Conservation (phyloP, 352 stramenopile genomes). For the Phytophthora lateralis region DNA sequence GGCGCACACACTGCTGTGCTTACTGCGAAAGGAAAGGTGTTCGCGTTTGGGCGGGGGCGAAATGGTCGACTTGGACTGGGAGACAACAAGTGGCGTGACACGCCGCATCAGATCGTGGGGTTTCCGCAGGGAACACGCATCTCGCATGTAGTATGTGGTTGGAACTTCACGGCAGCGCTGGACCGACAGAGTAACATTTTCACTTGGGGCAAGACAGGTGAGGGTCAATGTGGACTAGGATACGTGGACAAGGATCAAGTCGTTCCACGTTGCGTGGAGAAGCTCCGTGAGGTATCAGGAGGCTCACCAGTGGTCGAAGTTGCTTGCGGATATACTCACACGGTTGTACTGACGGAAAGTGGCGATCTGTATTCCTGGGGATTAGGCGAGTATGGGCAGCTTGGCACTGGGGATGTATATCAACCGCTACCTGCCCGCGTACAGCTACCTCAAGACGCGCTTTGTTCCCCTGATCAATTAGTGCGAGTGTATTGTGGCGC, state of each 20-base stretch:
- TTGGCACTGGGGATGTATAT: conserved; percentile 89
- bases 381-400: conserved; percentile 89
- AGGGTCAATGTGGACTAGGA: conserved; percentile 86
- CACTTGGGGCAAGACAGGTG: conserved; percentile 87
- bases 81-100: conserved; percentile 79
- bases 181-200: conserved; percentile 60
- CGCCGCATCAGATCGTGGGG: conserved; percentile 55
- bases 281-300: conserved; percentile 35
- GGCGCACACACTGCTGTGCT: conserved; percentile 81
- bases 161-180: conserved; percentile 82
- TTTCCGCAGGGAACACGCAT: conserved; percentile 50
- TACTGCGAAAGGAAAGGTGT: conserved; percentile 61
- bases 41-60: conserved; percentile 74
- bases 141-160: conserved; percentile 68
- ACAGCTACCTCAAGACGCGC: conserved; percentile 44
- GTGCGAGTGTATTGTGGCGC: conserved; percentile 74
- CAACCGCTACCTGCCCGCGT: conserved; percentile 73
- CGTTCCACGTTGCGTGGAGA: conserved; percentile 61
- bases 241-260: conserved; percentile 84
- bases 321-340: conserved; percentile 89
- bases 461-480: conserved; percentile 56
- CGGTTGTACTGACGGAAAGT: conserved; percentile 69
- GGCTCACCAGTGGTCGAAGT: conserved; percentile 58
- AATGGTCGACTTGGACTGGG: conserved; percentile 78
- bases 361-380: conserved; percentile 91